Percentiles rank a stretch among this genome's conserved stretches.
Evolutionary conservation across 306 rosid species (phyloP).

Genomic region (Dalbergia cultrata): DNA sequence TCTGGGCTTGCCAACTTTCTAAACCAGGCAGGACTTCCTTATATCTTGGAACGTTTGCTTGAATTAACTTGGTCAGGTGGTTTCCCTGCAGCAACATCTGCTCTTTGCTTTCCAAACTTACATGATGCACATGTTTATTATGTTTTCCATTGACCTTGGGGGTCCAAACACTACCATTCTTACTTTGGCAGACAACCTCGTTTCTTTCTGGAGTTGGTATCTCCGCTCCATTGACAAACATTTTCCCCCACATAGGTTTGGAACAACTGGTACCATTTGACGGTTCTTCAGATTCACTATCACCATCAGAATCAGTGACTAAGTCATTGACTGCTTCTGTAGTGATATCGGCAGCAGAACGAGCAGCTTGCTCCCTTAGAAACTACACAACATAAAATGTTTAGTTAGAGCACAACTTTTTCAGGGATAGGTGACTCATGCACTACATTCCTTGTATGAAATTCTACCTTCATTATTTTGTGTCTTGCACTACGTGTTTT

Average conservation of each 20-base stretch:
- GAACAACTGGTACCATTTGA: conserved; percentile 58
- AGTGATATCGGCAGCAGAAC: conserved; percentile 90
- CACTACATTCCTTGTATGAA: conserved; percentile 40
- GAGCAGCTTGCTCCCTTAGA: conserved; percentile 96
- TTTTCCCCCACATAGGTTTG: conserved; percentile 65
- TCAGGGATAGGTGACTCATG: conserved; percentile 15
- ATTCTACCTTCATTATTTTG: conserved; percentile 93
- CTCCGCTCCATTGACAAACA: conserved; percentile 60
- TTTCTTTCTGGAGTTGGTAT: conserved; percentile 59
- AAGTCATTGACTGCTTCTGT: conserved; percentile 81
- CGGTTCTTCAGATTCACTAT: conserved; percentile 73
- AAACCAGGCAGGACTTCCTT: conserved; percentile 92
- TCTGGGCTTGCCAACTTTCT: conserved; percentile 87
- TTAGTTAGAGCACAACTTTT: conserved; percentile 34
- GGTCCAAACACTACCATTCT: conserved; percentile 67
- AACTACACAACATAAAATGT: conserved; percentile 68
- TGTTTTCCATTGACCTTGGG: conserved; percentile 96
- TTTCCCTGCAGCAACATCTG: conserved; percentile 72
- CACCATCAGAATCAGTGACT: conserved; percentile 75
- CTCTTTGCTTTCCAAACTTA: conserved; percentile 67
- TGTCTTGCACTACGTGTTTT: conserved; percentile 99
- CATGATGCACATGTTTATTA: conserved; percentile 68
- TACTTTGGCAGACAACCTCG: conserved; percentile 50
- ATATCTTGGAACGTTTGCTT: conserved; percentile 74
- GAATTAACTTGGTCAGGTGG: conserved; percentile 68